Evolutionary conservation across 225 moss, liverwort and hornwort species (phyloP).

Genomic region (Antitrichia curtipendula): DNA sequence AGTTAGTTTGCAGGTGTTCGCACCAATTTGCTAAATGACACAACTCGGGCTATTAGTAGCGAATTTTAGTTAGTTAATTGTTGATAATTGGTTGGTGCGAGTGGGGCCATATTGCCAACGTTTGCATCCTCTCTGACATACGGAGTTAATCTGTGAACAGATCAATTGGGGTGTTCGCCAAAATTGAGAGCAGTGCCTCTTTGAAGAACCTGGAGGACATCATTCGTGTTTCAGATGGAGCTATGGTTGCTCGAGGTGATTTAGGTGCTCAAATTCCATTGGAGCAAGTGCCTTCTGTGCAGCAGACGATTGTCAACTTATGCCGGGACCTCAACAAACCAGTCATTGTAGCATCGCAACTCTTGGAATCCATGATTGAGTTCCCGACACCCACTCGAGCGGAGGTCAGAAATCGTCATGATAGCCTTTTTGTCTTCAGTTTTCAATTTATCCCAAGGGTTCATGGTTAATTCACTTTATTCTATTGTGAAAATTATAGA

Average conservation of each 20-base stretch:
- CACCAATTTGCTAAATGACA: not conserved
- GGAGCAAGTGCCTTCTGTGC: slow-evolving; percentile 95
- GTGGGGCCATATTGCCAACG: not conserved
- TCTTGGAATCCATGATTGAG: slow-evolving; percentile 97
- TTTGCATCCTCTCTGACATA: not conserved
- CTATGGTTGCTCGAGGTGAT: slow-evolving; percentile 99
- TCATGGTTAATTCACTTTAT: not conserved
- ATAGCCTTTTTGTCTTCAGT: not conserved
- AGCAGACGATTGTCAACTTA: slow-evolving; percentile 72
- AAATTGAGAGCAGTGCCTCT: slow-evolving; percentile 94
- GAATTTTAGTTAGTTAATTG: not conserved
- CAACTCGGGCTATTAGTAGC: not conserved
- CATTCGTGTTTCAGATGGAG: slow-evolving; percentile 84
- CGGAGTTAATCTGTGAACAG: slow-evolving; percentile 5
- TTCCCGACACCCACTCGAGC: slow-evolving; percentile 97
- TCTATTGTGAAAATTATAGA: not conserved
- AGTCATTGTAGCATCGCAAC: slow-evolving; percentile 96
- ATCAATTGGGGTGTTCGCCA: slow-evolving; percentile 85
- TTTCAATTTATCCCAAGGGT: not conserved
- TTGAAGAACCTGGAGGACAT: slow-evolving; percentile 85
- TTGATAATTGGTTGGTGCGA: not conserved
- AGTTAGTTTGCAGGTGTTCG: not conserved
- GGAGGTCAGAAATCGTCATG: slow-evolving; percentile 41
- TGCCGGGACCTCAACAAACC: slow-evolving; percentile 87
- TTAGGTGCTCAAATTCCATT: slow-evolving; percentile 93